Evolutionary conservation across 2,329 filamentous ascomycete genomes (phyloP).

Genomic region (Byssothecium circinans): DNA sequence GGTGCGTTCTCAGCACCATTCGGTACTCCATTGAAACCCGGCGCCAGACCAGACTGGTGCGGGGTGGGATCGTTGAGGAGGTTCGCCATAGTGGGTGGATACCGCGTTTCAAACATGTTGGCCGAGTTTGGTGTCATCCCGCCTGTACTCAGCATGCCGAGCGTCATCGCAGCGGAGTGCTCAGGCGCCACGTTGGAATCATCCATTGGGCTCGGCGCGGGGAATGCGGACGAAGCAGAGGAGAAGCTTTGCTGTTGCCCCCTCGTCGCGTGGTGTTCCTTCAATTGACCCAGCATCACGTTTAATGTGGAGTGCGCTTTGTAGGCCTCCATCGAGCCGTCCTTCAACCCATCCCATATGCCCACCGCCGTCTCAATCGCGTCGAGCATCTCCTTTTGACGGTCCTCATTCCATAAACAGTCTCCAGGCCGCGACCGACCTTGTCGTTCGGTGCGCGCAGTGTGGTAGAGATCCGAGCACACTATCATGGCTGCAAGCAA

Average conservation of each 20-base stretch:
- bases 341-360: constrained; percentile 79
- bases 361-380: constrained; percentile 70
- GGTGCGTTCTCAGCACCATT: constrained; percentile 48
- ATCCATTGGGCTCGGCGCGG: constrained; percentile 42
- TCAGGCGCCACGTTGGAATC: constrained; percentile 62
- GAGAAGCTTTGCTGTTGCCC: constrained; percentile 36
- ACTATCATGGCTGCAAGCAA: constrained; percentile 83
- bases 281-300: constrained; percentile 81
- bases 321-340: constrained; percentile 83
- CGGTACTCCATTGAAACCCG: constrained; percentile 38
- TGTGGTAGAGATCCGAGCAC: constrained; percentile 77
- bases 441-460: constrained; percentile 50
- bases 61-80: constrained; percentile 40
- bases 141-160: constrained; percentile 68
- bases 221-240: constrained; percentile 31
- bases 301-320: constrained; percentile 82
- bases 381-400: constrained; percentile 71
- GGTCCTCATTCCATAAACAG: constrained; percentile 51
- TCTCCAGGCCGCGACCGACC: constrained; percentile 41
- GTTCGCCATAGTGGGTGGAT: constrained; percentile 43
- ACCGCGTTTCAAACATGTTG: constrained; percentile 45
- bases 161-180: constrained; percentile 67
- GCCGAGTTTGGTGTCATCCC: constrained; percentile 56
- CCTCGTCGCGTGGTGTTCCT: constrained; percentile 47
- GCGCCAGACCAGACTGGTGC: constrained; percentile 34